phyloP scores from a whole-genome alignment of 805 yeast genomes.

The Metschnikowia peoriensis region DNA sequence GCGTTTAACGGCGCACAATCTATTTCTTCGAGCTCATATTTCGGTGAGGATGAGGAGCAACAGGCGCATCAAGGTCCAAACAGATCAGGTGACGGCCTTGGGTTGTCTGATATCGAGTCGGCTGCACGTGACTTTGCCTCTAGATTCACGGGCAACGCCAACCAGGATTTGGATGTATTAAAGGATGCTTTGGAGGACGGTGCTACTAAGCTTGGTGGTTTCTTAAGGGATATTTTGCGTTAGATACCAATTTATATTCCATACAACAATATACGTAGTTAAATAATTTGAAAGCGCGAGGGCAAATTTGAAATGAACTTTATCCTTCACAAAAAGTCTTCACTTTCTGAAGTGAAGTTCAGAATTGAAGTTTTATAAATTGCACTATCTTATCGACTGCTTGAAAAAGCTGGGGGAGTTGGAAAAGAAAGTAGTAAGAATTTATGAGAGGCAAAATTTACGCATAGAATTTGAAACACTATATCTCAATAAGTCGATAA shows the following conservation, averaged over 20 bases:
- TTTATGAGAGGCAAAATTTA: too few species aligned
- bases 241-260: constrained; percentile 10
- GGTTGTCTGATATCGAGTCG: constrained; percentile 50
- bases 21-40: constrained; percentile 89
- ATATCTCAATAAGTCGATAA: too few species aligned
- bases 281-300: too few species aligned
- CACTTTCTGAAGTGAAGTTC: too few species aligned
- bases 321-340: too few species aligned
- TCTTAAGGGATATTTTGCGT: constrained; percentile 81
- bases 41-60: constrained; percentile 72
- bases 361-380: too few species aligned
- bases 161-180: constrained; percentile 83
- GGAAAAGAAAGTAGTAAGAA: too few species aligned
- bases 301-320: too few species aligned
- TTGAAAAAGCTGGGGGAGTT: too few species aligned
- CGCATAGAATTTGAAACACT: too few species aligned
- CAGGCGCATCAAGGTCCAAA: constrained; percentile 17
- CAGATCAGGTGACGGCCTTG: constrained; percentile 21
- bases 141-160: constrained; percentile 70
- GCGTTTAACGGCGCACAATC: constrained; percentile 83
- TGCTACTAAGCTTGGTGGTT: constrained; percentile 82
- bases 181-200: constrained; percentile 94
- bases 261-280: constrained; percentile 1
- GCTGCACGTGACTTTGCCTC: constrained; percentile 63
- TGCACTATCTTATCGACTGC: too few species aligned